phyloP scores from a whole-genome alignment of 2,329 filamentous ascomycete species.

The Decorospora gaudefroyi region DNA sequence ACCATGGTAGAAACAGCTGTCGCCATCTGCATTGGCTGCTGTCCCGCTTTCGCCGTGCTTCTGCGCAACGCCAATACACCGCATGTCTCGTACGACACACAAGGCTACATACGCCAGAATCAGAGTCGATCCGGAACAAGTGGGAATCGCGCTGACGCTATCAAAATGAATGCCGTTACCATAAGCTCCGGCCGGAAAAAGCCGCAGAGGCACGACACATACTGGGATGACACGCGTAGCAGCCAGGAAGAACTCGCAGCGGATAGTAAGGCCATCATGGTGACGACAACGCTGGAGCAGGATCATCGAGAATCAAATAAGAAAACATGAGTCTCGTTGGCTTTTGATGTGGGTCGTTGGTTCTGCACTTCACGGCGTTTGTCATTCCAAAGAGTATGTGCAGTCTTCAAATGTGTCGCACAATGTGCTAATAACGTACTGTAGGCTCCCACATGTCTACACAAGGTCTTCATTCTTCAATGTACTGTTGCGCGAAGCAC shows the following conservation, averaged over 20 bases:
- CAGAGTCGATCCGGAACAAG: conserved; percentile 5
- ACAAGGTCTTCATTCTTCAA: too few species aligned
- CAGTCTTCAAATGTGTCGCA: too few species aligned
- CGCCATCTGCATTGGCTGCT: conserved; percentile 34
- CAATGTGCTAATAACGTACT: too few species aligned
- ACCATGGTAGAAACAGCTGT: conserved; percentile 43
- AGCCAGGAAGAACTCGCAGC: conserved; percentile 22
- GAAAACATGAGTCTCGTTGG: too few species aligned
- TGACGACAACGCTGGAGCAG: conserved; percentile 3
- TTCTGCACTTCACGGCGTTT: too few species aligned
- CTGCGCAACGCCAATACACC: conserved; percentile 17
- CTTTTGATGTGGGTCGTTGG: too few species aligned
- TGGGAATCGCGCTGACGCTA: neutral
- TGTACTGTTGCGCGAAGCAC: too few species aligned
- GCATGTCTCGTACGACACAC: conserved; percentile 15
- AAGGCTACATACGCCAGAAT: conserved; percentile 17
- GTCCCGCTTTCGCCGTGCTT: conserved; percentile 27
- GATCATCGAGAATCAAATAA: too few species aligned
- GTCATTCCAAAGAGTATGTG: too few species aligned
- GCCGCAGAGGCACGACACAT: neutral
- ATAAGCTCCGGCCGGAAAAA: neutral
- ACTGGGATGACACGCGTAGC: conserved; percentile 16
- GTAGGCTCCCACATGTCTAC: too few species aligned
- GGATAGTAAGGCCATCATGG: conserved; percentile 5
- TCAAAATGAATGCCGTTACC: neutral